Conservation (phyloP, 352 stramenopile genomes). For the Phytopythium cucurbitacearum region DNA sequence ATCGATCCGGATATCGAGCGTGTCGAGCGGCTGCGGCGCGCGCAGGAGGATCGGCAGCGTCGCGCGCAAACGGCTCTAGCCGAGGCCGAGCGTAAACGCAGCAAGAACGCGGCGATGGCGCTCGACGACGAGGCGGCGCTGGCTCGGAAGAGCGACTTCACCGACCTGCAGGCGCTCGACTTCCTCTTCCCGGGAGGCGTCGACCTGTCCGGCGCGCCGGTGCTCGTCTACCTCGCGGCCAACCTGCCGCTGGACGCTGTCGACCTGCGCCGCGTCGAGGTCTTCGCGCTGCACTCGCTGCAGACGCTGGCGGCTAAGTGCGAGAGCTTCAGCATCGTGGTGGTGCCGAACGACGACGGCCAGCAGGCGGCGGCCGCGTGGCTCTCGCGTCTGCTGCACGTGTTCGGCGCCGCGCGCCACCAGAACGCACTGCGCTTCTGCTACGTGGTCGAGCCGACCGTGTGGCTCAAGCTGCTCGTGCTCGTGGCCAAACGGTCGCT, state of each 20-base stretch:
- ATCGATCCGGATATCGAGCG: constrained; percentile 53
- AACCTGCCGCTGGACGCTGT: constrained; percentile 36
- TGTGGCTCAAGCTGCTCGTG: constrained; percentile 73
- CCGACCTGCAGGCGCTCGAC: constrained; percentile 39
- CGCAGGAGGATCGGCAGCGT: constrained; percentile 32
- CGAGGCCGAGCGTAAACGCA: constrained; percentile 14
- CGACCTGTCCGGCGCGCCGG: constrained; percentile 58
- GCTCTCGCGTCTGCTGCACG: constrained; percentile 64
- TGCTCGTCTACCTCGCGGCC: constrained; percentile 68
- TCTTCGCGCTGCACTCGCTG: constrained; percentile 69
- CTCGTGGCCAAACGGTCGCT: constrained; percentile 67
- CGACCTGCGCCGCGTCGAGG: constrained; percentile 64
- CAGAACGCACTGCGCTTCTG: constrained; percentile 67
- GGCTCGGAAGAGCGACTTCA: constrained; percentile 46
- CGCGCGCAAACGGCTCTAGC: constrained; percentile 14
- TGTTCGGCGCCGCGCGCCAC: constrained; percentile 30
- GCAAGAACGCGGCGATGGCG: constrained; percentile 13
- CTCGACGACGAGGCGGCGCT: constrained; percentile 40
- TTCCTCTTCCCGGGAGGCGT: constrained; percentile 72
- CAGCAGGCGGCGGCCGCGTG: constrained; percentile 47
- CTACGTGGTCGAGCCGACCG: constrained; percentile 71
- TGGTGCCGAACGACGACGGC: constrained; percentile 34
- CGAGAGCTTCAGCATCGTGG: constrained; percentile 53
- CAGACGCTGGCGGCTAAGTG: constrained; percentile 46
- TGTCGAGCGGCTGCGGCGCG: constrained; percentile 31